Evolutionary conservation across 345 rosid genomes (phyloP), one percentile per base, ranked within the genome.

Genomic region (Salix dunnii): DNA sequence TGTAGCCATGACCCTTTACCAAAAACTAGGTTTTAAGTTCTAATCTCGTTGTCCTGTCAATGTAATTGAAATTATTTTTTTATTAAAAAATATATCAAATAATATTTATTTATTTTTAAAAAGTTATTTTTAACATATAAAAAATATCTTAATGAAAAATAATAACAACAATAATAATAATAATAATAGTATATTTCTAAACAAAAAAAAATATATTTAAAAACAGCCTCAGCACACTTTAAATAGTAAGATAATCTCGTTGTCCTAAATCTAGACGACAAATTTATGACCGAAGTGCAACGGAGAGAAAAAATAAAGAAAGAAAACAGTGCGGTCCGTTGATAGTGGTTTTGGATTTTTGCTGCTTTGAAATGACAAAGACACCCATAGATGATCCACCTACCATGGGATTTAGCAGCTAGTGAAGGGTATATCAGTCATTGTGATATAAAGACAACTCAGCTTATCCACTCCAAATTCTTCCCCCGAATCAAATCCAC

Each of bases 401-500:
- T 12, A 7, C 5, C 49, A 6, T 16, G 0, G 20, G 36, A 6
- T 64, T 30, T 31, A 28, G 11, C n/a, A 58, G n/a, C 55, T 0
- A 28, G 68, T n/a, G 7, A 8, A 55, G 76, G 67, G 60, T 2
- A n/a, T 80, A 9, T 3, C 9, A 40, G 76, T 70, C 75, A 65
- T 65, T 7, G 3, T 7, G 0, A 0, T 1, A 4, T 7, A 20
- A 62, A 75, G 64, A 33, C 74, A 71, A 21, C 53, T 6, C 67
- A 72, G 70, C 72, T 30, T 65, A 69, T 74, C 84, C 78, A 70
- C 25, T 42, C 33, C 28, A 11, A 58, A 58, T 30, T 64, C 2
- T 30, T 64, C 2, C 23, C 64, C 80, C 71, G 18, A 17, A 55
- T 77, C 58, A 70, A 42, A 68, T 69, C 75, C 84, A 74, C 84